These are phyloP conservation scores for Neurospora sp. DNA, from an alignment of 495 filamentous ascomycete species.

Conservation along the genomic window DNA sequence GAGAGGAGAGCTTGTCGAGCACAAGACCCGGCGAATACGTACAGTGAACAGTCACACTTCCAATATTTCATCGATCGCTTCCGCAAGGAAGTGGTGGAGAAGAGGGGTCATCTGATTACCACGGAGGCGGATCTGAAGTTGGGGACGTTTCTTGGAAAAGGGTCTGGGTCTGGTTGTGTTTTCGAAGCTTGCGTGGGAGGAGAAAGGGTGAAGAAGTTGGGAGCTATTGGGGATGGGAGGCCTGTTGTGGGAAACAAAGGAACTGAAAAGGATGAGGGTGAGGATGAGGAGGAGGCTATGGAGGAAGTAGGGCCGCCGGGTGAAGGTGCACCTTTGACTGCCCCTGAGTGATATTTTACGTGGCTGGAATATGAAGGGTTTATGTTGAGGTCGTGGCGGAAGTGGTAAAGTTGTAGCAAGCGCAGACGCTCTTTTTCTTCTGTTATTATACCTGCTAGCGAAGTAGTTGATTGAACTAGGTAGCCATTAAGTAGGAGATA, in stretches of 20 bases:
- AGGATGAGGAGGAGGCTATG: neutral
- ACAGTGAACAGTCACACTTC: neutral
- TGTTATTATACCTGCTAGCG: neutral
- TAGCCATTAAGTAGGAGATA: neutral
- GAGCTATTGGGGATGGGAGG: neutral
- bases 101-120: neutral
- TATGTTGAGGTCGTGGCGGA: neutral
- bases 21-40: too few relatives aligned
- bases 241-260: neutral
- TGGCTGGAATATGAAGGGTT: neutral
- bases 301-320: neutral
- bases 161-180: neutral
- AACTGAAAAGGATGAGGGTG: neutral
- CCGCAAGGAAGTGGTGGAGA: conserved; percentile 1
- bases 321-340: neutral
- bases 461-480: neutral
- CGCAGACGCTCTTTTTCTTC: neutral
- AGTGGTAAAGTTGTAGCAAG: neutral
- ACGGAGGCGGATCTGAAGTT: neutral
- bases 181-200: neutral
- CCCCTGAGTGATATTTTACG: neutral
- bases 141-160: conserved; percentile 2
- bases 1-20: too few relatives aligned
- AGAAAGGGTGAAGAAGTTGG: neutral
- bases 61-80: neutral